Percentiles rank a stretch among this genome's conserved stretches.
Evolutionary conservation across 2,329 filamentous ascomycete species (phyloP).

Genomic region (Byssothecium circinans): DNA sequence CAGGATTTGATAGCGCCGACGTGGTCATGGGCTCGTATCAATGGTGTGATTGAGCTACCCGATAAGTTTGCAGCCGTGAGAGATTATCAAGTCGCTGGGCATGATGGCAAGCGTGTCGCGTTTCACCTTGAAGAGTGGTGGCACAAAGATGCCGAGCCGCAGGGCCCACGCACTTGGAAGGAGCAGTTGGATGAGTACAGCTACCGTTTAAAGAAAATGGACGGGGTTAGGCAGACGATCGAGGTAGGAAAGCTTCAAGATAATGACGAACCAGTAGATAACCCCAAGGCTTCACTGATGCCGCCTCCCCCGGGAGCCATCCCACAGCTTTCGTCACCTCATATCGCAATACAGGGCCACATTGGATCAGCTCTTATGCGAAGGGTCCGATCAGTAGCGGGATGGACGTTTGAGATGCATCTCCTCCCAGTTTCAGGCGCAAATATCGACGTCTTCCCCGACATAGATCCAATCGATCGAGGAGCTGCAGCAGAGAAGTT

Average conservation of each 20-base stretch:
- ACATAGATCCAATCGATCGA: neutral
- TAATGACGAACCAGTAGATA: too few relatives aligned
- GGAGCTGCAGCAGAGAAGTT: neutral
- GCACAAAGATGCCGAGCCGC: neutral
- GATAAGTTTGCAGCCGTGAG: conserved; percentile 3
- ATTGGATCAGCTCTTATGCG: neutral
- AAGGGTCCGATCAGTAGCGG: neutral
- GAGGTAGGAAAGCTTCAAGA: too few relatives aligned
- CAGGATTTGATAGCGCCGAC: neutral
- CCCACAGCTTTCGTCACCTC: neutral
- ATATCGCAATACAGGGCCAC: neutral
- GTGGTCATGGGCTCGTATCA: neutral
- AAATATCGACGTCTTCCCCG: conserved; percentile 1
- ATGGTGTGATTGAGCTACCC: neutral
- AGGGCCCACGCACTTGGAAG: neutral
- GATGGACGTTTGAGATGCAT: neutral
- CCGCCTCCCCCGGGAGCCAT: neutral
- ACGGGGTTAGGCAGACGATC: neutral
- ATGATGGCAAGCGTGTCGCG: neutral
- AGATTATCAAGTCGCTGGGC: neutral
- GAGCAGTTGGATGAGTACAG: neutral
- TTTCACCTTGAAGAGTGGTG: neutral
- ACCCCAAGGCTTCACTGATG: too few relatives aligned
- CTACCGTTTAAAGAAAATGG: neutral
- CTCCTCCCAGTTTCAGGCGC: neutral